These are phyloP conservation scores for Cytospora mali DNA, from an alignment of 2,329 filamentous ascomycete species.

Conservation along the genomic window DNA sequence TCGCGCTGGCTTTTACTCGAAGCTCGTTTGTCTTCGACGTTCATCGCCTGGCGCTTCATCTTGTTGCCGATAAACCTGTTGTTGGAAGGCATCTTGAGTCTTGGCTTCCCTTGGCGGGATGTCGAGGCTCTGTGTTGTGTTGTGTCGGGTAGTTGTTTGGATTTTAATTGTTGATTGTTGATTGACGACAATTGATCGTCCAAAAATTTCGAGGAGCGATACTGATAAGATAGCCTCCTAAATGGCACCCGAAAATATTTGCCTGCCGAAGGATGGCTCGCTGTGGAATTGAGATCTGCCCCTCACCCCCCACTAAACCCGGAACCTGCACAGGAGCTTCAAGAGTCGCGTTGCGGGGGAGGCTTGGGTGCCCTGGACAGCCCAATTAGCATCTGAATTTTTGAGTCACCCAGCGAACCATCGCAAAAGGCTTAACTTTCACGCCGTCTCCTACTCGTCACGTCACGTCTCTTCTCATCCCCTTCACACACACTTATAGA, in stretches of 20 bases:
- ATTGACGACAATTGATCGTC: neutral
- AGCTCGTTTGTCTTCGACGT: constrained; percentile 78
- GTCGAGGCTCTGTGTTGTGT: neutral
- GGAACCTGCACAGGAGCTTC: neutral
- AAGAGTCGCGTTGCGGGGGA: neutral
- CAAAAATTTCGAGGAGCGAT: neutral
- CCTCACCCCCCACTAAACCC: neutral
- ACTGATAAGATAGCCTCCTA: neutral
- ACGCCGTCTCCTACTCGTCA: neutral
- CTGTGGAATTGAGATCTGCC: neutral
- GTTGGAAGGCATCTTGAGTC: constrained; percentile 18
- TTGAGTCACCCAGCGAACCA: constrained; percentile 10
- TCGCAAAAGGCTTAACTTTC: neutral
- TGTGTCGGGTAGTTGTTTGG: neutral
- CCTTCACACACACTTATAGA: neutral
- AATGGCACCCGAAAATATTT: neutral
- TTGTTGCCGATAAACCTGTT: constrained; percentile 66
- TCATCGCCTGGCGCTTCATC: constrained; percentile 73
- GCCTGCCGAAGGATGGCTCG: neutral
- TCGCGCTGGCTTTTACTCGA: constrained; percentile 75
- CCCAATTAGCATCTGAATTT: constrained; percentile 8
- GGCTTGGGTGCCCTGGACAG: neutral
- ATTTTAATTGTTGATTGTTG: neutral
- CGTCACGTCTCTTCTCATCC: constrained; percentile 4
- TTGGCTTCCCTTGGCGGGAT: neutral